A percentile compares a stretch with the other conserved stretches of the same genome.
phyloP scores from a whole-genome alignment of 495 filamentous ascomycete genomes.

The Aspergillus indologenus region DNA sequence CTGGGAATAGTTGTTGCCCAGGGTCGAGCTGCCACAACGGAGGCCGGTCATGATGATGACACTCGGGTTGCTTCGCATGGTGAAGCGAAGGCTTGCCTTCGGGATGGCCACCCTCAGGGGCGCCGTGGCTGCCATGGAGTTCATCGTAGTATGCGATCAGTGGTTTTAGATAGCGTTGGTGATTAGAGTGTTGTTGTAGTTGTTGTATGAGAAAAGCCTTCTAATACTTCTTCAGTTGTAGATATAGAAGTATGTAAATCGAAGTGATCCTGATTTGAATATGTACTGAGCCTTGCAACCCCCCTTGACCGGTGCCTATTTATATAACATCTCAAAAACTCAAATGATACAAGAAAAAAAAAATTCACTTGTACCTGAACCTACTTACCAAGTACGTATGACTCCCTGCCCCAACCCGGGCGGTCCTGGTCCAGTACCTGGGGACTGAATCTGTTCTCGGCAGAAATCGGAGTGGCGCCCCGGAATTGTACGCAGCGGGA shows the following conservation, averaged over 20 bases:
- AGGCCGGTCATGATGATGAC: constrained; percentile 21
- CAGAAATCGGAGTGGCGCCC: constrained; percentile 13
- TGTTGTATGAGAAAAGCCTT: constrained; percentile 3
- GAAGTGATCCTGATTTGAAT: background rate
- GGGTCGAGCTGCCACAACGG: constrained; percentile 18
- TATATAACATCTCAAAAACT: background rate
- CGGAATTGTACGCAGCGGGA: constrained; percentile 1
- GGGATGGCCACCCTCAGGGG: constrained; percentile 34
- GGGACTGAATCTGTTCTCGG: constrained; percentile 15
- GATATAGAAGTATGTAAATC: background rate
- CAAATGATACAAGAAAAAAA: background rate
- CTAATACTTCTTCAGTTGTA: background rate
- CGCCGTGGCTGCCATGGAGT: constrained; percentile 27
- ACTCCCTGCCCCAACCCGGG: background rate
- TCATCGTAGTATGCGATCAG: constrained; percentile 17
- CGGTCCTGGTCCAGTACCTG: background rate
- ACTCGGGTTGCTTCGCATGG: constrained; percentile 26
- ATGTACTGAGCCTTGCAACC: background rate
- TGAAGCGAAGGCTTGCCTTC: constrained; percentile 27
- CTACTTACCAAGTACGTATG: background rate
- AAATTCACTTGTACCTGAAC: background rate
- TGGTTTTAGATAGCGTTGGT: background rate
- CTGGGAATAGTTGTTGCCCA: constrained; percentile 15
- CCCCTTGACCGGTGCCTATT: background rate
- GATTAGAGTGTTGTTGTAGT: background rate